Percentiles rank a stretch among this genome's conserved stretches.
Evolutionary conservation across 441 rosid species (phyloP).

Genomic region (Arabidopsis hybrid): DNA sequence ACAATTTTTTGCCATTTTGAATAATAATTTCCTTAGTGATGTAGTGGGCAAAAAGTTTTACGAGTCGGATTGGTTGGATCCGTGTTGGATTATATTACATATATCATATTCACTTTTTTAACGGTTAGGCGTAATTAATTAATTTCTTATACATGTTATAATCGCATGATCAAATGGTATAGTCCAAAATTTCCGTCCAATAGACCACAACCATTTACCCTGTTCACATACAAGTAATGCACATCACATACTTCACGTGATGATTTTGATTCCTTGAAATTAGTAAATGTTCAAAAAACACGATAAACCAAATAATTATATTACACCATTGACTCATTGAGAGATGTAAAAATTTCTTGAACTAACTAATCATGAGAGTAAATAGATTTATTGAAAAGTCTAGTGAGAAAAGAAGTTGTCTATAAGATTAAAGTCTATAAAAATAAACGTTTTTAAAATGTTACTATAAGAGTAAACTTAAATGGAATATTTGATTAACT

Average conservation of each 20-base stretch:
- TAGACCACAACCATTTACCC: slow-evolving; percentile 5
- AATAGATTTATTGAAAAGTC: not conserved
- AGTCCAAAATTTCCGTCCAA: not conserved
- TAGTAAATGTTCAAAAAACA: slow-evolving; percentile 19
- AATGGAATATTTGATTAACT: not conserved
- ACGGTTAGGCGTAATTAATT: not conserved
- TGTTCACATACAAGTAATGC: slow-evolving; percentile 5
- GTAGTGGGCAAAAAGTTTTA: slow-evolving; percentile 1
- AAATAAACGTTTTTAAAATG: not conserved
- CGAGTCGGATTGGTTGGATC: slow-evolving; percentile 9
- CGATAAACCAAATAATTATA: slow-evolving; percentile 3
- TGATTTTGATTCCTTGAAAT: not conserved
- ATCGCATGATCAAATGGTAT: not conserved
- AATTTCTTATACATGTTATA: too few relatives aligned
- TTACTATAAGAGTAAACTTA: not conserved
- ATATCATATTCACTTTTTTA: not conserved
- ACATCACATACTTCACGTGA: slow-evolving; percentile 30
- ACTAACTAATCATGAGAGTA: slow-evolving; percentile 11
- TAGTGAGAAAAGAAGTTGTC: slow-evolving; percentile 3
- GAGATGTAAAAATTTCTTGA: not conserved
- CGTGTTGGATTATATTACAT: not conserved
- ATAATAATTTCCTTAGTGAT: not conserved
- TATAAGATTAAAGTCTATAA: not conserved
- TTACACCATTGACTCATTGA: not conserved
- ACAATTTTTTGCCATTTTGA: not conserved